phyloP scores from a whole-genome alignment of 1,139 yeast genomes.

The Debaryomycetaceae sp. region DNA sequence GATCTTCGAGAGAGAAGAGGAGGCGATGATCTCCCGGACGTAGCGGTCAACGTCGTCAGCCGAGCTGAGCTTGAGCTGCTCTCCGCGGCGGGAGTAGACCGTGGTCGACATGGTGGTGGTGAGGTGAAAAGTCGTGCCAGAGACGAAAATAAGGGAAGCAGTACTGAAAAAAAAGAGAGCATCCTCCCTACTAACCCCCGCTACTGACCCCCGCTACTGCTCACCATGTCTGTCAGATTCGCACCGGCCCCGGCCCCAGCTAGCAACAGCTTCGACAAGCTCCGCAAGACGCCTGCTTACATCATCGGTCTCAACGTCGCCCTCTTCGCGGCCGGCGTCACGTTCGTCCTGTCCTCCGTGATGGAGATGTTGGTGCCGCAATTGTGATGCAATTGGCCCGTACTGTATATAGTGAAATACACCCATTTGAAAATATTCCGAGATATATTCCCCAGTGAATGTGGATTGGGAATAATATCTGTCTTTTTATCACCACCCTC shows the following conservation, averaged over 20 bases:
- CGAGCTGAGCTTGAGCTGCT: slow-evolving; percentile 65
- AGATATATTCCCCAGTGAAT: too few relatives aligned
- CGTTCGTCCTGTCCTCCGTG: slow-evolving; percentile 63
- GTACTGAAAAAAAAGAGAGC: too few relatives aligned
- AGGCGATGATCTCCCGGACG: slow-evolving; percentile 39
- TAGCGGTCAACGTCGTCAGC: slow-evolving; percentile 63
- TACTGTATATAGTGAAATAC: too few relatives aligned
- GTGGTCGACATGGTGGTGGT: too few relatives aligned
- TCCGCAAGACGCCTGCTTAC: slow-evolving; percentile 52
- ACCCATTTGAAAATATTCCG: too few relatives aligned
- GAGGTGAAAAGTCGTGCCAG: too few relatives aligned
- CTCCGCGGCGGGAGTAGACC: slow-evolving; percentile 66
- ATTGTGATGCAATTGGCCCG: too few relatives aligned
- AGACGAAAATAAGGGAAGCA: too few relatives aligned
- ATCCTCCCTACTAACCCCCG: too few relatives aligned
- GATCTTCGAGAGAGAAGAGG: slow-evolving; percentile 38
- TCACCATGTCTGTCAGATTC: slow-evolving; percentile 11
- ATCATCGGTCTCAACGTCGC: slow-evolving; percentile 53
- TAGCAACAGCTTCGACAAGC: slow-evolving; percentile 33
- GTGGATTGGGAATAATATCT: too few relatives aligned
- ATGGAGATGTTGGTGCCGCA: slow-evolving; percentile 80
- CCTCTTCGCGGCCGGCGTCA: slow-evolving; percentile 63
- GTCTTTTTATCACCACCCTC: too few relatives aligned
- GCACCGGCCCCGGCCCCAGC: slow-evolving; percentile 10
- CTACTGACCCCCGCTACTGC: too few relatives aligned